Conservation (phyloP, 202 grass and related monocot species). For the Schoenoplectus triqueter region DNA sequence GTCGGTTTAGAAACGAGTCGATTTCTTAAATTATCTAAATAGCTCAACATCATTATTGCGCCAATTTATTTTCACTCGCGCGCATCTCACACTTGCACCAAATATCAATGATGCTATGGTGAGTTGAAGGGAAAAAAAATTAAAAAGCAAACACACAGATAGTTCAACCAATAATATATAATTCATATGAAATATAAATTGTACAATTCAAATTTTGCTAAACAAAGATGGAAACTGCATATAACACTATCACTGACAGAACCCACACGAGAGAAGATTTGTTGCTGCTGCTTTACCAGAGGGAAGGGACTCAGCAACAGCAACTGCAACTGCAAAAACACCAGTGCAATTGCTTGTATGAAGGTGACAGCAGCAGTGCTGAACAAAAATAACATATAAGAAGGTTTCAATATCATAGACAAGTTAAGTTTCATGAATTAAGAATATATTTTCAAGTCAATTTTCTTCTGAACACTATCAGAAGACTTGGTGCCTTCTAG, state of each 20-base stretch:
- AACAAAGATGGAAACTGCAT: slow-evolving; percentile 62
- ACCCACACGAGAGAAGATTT: slow-evolving; percentile 59
- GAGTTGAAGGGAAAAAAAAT: no score
- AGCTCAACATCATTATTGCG: no score
- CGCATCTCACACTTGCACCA: no score
- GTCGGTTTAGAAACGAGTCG: no score
- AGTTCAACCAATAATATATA: no score
- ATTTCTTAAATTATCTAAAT: no score
- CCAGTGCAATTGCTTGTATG: slow-evolving; percentile 94
- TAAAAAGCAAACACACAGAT: no score
- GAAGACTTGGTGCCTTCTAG: slow-evolving; percentile 89
- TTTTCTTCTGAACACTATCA: slow-evolving; percentile 96
- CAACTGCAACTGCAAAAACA: slow-evolving; percentile 74
- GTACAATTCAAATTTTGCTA: no score
- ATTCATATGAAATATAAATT: no score
- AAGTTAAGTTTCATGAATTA: slow-evolving; percentile 31
- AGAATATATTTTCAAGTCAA: slow-evolving; percentile 36
- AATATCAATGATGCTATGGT: no score
- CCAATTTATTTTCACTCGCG: no score
- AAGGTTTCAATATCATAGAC: slow-evolving; percentile 35
- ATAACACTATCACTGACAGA: slow-evolving; percentile 81
- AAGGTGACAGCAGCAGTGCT: slow-evolving; percentile 99
- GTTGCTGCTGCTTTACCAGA: slow-evolving; percentile 69
- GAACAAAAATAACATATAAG: slow-evolving; percentile 29
- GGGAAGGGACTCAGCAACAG: slow-evolving; percentile 78